Evolutionary conservation across 768 basidiomycete genomes (phyloP), one percentile per base, ranked within the genome.

Genomic region (Boletus insuetus): DNA sequence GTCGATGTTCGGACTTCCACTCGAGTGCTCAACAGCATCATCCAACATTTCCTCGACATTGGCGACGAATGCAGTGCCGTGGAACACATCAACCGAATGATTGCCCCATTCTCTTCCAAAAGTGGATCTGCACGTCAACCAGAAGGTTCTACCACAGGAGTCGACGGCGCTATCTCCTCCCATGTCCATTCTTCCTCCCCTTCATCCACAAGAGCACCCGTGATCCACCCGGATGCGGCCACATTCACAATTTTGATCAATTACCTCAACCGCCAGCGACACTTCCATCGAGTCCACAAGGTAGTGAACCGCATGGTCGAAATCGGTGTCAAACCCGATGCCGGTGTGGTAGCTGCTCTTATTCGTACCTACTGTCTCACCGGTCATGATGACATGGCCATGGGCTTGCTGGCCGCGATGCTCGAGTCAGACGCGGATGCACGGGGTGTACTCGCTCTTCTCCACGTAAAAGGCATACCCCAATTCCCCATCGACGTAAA

Each of bases 161-260:
- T 37, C 63, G 74, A 51, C 69, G 74, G 67, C 65, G 67, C 54
- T 22, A 19, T 45, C 40, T 51, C 49, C 35, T 62, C 51, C 48
- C 46, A 6, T 49, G 9, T 22, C 40, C 39, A 49, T 39, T 20
- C 51, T 50, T 47, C 9, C 0, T 10, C 38, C 46, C 47, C 42
- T 46, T 46, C 47, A 24, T 38, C 49, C 49, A 20, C 47, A 43
- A 32, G 54, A 29, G 26, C 50, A 32, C 50, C 60, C 45, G 47
- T 53, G 22, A 52, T 77, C 24, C 63, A 47, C 51, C 83, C 87
- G 20, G 79, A 86, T 59, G 77, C 79, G 10, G 73, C 75, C 13
- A 91, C 89, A 1, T 87, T 82, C 68, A 77, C 82, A 10, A 77
- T 84, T 42, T 75, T 87, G 56, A 82, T 89, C 67, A 79, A 82